Evolutionary conservation across 352 stramenopile species (phyloP), one percentile per base, ranked within the genome.

Genomic region (Thalassiosira hispida): DNA sequence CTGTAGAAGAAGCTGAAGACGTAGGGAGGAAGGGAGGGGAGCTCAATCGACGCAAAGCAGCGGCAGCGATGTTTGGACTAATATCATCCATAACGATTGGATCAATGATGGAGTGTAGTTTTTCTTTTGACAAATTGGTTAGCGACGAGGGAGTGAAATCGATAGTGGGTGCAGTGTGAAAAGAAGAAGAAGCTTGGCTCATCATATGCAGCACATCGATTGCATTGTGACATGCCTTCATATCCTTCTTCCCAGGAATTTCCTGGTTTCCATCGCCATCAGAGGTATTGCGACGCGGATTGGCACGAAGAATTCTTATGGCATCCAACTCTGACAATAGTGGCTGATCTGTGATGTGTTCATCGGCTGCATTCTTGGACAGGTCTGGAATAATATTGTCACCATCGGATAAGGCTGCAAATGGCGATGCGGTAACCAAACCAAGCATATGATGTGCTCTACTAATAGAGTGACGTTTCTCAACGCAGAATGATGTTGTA

Each of bases 241-340:
- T 23, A 11, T 11, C 6, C 9, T 62, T 64, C 20, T 40, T 3
- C 3, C n/a, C 23, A 14, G 25, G 11, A 47, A 12, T 47, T 47
- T 4, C 8, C 16, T 47, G 3, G 4, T 47, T 47, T n/a, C 2
- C 3, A n/a, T 47, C 40, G n/a, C 9, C 16, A 18, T 47, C n/a
- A n/a, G n/a, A 11, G 33, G 5, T 18, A 16, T 47, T 47, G 35
- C 11, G 6, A 18, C 7, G 20, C 8, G 62, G 62, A 46, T 23
- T 33, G 25, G 62, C 62, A 11, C 62, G 62, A 20, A 71, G 46
- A 23, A 71, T 71, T 47, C 35, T 60, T 2, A 71, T 59, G 29
- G 44, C 62, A 27, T 71, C 46, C n/a, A 20, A 27, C 33, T 71
- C 62, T 42, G 62, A 71, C 11, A 71, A 29, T 33, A 3, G 9